Conservation (phyloP, 2,329 filamentous ascomycete species). For the Parastagonospora nodorum region DNA sequence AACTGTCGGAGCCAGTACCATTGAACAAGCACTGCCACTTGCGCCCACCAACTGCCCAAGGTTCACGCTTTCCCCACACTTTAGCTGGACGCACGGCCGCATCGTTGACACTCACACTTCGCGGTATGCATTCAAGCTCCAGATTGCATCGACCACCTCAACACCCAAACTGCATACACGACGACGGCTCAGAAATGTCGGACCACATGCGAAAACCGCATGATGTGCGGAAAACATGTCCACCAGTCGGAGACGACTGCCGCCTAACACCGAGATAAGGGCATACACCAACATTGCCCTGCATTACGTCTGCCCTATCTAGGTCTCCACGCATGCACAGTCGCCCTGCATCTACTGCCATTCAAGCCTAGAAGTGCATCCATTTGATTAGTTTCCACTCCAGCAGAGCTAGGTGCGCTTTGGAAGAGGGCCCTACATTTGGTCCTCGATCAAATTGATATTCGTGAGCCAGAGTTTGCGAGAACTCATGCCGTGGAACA, state of each 20-base stretch:
- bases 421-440: neutral
- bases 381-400: neutral
- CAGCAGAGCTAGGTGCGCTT: neutral
- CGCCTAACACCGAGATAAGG: neutral
- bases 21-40: too few relatives aligned
- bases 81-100: too few relatives aligned
- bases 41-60: too few relatives aligned
- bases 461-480: constrained; percentile 1
- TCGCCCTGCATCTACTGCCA: constrained; percentile 1
- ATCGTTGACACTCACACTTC: too few relatives aligned
- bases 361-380: neutral
- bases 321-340: neutral
- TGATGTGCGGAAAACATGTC: too few relatives aligned
- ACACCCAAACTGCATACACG: too few relatives aligned
- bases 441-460: constrained; percentile 2
- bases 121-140: too few relatives aligned
- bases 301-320: constrained; percentile 2
- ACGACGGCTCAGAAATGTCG: too few relatives aligned
- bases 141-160: too few relatives aligned
- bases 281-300: neutral
- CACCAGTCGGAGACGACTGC: neutral
- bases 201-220: too few relatives aligned
- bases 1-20: too few relatives aligned
- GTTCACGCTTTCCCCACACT: too few relatives aligned
- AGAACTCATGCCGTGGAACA: constrained; percentile 5